Percentiles rank a stretch among this genome's conserved stretches.
Conservation (phyloP, 2,329 filamentous ascomycete species). For the Exophiala lecanii-corni region DNA sequence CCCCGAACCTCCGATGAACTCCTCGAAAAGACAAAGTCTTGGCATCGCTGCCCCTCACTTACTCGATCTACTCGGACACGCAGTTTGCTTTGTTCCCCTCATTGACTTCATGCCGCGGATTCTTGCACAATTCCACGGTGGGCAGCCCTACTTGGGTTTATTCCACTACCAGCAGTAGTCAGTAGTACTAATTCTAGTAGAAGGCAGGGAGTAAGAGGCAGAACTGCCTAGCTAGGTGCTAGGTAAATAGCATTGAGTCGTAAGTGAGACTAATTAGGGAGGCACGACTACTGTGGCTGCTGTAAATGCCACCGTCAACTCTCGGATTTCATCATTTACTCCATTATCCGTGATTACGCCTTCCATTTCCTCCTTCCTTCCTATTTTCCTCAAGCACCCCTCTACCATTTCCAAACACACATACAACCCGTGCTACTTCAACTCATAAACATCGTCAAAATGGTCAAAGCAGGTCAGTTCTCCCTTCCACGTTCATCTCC, state of each 20-base stretch:
- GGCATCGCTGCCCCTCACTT: neutral
- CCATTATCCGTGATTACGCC: constrained; percentile 13
- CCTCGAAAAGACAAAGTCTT: no score
- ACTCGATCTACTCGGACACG: neutral
- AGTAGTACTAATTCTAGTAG: no score
- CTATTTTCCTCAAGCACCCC: neutral
- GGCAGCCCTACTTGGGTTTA: no score
- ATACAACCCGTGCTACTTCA: neutral
- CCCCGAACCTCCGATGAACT: no score
- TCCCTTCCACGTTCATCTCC: neutral
- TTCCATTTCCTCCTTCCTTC: constrained; percentile 9
- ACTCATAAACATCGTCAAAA: constrained; percentile 58
- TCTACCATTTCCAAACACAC: constrained; percentile 1
- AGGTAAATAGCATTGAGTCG: no score
- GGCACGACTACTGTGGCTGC: no score
- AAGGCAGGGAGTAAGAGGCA: no score
- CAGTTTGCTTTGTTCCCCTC: neutral
- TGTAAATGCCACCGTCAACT: neutral
- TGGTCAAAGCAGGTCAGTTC: constrained; percentile 94
- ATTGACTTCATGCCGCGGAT: constrained; percentile 3
- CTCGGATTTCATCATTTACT: constrained; percentile 8
- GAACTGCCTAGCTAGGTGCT: no score
- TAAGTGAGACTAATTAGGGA: no score
- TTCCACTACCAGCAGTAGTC: no score
- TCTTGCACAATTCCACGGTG: neutral